phyloP scores from a whole-genome alignment of 768 basidiomycete genomes.

The Infundibulicybe gibba region DNA sequence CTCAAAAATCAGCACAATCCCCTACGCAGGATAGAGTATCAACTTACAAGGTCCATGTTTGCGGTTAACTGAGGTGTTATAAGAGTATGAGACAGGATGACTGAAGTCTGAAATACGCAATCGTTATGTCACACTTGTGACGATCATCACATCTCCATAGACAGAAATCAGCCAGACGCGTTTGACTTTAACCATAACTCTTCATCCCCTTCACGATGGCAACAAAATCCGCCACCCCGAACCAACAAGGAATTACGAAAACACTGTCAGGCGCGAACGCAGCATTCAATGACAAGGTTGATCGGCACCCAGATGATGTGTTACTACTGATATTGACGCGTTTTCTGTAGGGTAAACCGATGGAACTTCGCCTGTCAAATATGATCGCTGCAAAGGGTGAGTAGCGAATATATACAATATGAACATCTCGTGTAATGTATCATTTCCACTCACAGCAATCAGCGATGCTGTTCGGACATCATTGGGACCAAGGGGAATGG shows the following conservation, averaged over 20 bases:
- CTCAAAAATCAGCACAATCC: not conserved
- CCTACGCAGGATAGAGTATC: not conserved
- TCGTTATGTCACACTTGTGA: conserved; percentile 28
- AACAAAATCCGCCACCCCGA: conserved; percentile 27
- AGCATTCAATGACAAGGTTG: conserved; percentile 84
- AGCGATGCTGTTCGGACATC: conserved; percentile 97
- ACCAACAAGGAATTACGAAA: conserved; percentile 39
- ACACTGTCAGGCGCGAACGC: conserved; percentile 59
- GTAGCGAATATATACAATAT: conserved; percentile 9
- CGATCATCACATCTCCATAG: conserved; percentile 7
- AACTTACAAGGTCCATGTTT: conserved; percentile 44
- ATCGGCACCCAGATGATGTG: conserved; percentile 6
- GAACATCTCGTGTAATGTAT: conserved; percentile 4
- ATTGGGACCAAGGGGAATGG: conserved; percentile 96
- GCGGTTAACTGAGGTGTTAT: conserved; percentile 1
- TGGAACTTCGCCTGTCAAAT: conserved; percentile 96
- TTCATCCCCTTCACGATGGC: conserved; percentile 25
- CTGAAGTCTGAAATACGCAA: conserved; percentile 16
- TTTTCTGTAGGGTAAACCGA: conserved; percentile 82
- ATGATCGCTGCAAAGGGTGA: conserved; percentile 97
- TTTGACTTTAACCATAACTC: conserved; percentile 11
- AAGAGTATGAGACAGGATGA: not conserved
- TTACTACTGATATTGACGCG: conserved; percentile 16
- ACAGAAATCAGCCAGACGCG: conserved; percentile 26
- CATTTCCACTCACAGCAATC: conserved; percentile 57